Evolutionary conservation across 192 early-diverging fungal species (phyloP), one percentile per base, ranked within the genome.

Genomic region (Podila verticillata): DNA sequence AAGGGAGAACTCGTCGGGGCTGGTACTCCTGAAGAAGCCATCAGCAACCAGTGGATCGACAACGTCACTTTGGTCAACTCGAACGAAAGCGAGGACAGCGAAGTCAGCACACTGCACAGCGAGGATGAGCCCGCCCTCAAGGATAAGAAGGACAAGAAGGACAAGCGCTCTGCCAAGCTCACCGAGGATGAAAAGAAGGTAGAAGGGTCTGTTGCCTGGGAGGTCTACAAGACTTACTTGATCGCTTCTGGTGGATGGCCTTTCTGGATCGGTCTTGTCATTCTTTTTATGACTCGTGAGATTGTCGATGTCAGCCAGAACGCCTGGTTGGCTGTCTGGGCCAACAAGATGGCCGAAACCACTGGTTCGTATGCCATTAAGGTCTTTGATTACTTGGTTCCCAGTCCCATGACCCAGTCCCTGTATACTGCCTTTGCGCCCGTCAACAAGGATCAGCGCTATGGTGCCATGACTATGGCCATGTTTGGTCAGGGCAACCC

Each of bases 101-200:
- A 72, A 67, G 85, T 83, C 20, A 72, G 70, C 34, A 86, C 83
- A 13, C 73, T 85, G 24, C 85, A 79, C 54, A 83, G 74, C 24
- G 78, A 82, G 26, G 77, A 86, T 30, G 74, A 66, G 29, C 66
- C 51, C 4, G 6, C 51, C 51, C 5, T 17, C 6, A 66, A 61
- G 70, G 68, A 35, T 28, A 85, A 86, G 47, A 72, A 84, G 48
- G 72, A 70, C 9, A 61, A 66, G 4, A 84, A 88, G 68, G 24
- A 24, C 61, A 86, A 75, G 66, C 81, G 66, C 1, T 51, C 84
- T 63, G 87, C 87, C n/a, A 83, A 90, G 69, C 83, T 98, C 48
- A 94, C 95, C 48, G 80, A 91, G 54, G 93, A 94, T 10, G 98
- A 99, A 79, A 92, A 95, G 75, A 88, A 91, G 61, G 93, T 91